Evolutionary conservation across 2,329 filamentous ascomycete genomes (phyloP), one percentile per base, ranked within the genome.

Genomic region (Microsporum ferrugineum): DNA sequence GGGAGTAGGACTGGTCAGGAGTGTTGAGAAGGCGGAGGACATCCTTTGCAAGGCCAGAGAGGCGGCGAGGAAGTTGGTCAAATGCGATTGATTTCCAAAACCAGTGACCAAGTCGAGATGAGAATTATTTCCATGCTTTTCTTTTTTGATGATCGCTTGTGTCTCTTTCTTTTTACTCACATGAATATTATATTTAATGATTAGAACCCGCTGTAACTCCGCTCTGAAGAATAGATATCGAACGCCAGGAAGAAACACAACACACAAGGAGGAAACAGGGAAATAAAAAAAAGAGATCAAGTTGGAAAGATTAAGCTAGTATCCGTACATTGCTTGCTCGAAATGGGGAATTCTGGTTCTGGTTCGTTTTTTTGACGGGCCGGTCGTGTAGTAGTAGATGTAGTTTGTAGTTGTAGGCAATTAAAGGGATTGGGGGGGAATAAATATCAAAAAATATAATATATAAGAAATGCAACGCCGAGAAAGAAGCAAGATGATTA

Each of bases 1-100:
- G 23, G 84, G 78, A 0, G 80, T 87, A 12, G 84, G 84, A 0
- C 72, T 87, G 63, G 76, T 86, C 1, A 80, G 71, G 53, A 71
- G 77, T 43, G 73, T 82, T 0, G 75, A 76, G 65, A 68, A 73
- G 14, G 83, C 82, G 2, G 75, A 69, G 10, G 76, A 80, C 7
- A 82, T 87, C 66, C 77, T 83, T 2, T 70, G 70, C 53, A 77
- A 80, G 61, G 71, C 79, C 2, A 72, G 78, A 56, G 70, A 73
- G 4, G 76, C 75, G 36, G 55, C 55, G 10, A 53, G 27, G 31
- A 53, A 34, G 3, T 10, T 34, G 27, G 8, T 53, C 6, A 53
- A 53, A 33, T 43, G 39, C 39, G 39, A 43, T 5, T 43, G 12
- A 23, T 23, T 23, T 1, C 17, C 17, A 23, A 23, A 23, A 23